phyloP scores from a whole-genome alignment of 192 early-diverging fungal genomes.

The Mortierella antarctica region DNA sequence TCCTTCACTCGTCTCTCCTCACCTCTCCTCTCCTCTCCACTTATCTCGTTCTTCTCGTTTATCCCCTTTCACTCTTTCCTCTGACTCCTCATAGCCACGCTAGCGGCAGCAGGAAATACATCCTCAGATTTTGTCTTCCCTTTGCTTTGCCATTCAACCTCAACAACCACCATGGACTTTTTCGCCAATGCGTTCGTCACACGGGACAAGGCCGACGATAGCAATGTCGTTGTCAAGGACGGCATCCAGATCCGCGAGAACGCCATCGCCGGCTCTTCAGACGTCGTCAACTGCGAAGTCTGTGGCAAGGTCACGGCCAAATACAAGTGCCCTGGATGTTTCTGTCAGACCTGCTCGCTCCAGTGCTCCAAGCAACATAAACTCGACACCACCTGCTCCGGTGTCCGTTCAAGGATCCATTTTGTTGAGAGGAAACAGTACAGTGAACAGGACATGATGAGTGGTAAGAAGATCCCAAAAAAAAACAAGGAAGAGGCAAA shows the following conservation, averaged over 20 bases:
- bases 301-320: slow-evolving; percentile 58
- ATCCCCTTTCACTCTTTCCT: neutral
- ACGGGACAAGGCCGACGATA: slow-evolving; percentile 18
- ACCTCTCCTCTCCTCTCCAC: neutral
- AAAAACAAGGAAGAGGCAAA: neutral
- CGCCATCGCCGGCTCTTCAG: slow-evolving; percentile 6
- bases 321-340: slow-evolving; percentile 81
- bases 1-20: neutral
- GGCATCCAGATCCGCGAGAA: slow-evolving; percentile 50
- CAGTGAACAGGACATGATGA: slow-evolving; percentile 73
- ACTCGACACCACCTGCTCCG: slow-evolving; percentile 64
- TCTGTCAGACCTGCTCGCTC: slow-evolving; percentile 70
- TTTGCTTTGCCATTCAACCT: neutral
- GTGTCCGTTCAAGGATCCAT: slow-evolving; percentile 69
- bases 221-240: slow-evolving; percentile 34
- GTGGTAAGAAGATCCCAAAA: slow-evolving; percentile 59
- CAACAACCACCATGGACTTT: slow-evolving; percentile 35
- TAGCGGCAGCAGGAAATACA: too few species aligned
- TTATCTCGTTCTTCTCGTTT: neutral
- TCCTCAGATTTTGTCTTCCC: neutral
- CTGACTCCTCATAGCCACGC: neutral
- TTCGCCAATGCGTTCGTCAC: slow-evolving; percentile 43
- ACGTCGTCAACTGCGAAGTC: slow-evolving; percentile 58
- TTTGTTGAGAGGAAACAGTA: slow-evolving; percentile 71
- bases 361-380: slow-evolving; percentile 77